Base-by-base conservation (phyloP, 306 rosid species). In the Pachyrhizus erosus region DNA sequence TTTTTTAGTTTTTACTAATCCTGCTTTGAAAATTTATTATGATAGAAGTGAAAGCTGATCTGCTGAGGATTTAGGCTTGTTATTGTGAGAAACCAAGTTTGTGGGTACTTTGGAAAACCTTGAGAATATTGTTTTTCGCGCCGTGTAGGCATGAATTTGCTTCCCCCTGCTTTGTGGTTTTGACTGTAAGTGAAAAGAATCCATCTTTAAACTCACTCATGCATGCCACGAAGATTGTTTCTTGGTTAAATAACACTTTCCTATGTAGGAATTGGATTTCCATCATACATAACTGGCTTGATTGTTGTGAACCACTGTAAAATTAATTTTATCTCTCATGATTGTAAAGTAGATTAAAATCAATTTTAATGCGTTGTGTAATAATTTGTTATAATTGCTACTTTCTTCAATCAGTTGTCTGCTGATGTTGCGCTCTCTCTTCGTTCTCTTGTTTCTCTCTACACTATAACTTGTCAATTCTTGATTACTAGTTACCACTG, bases 11-110 rank as follows among this genome's bases (percentile, higher is more conserved):
- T 34, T 54, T 60, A 60, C 27, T n/a, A 66, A 37, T 66, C 60
- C 27, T 77, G 33, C 11, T 2, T 57, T 57, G 17, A 21, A 29
- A 52, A 4, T 77, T 18, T 68, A 15, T 69, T 72, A 33, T 43
- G 39, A 61, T 33, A n/a, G 5, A 67, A 27, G 18, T 46, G 65
- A 23, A 43, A 24, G 65, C 67, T 73, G 87, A 73, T 84, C 66
- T 31, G 45, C 60, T n/a, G 26, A 51, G 80, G 81, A 79, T 73
- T 45, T 33, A 65, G 33, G 24, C 34, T 52, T 64, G 39, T 64
- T 37, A n/a, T 33, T 73, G 21, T 64, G 49, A n/a, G 27, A 34
- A 65, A 31, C 43, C 70, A 14, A 64, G 43, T 31, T 60, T 8
- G 11, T 72, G 24, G 14, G n/a, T 9, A 6, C 5, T 54, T 68